A percentile compares a stretch with the other conserved stretches of the same genome.
Evolutionary conservation across 2,329 filamentous ascomycete genomes (phyloP).

Genomic region (Colletotrichum viniferum): DNA sequence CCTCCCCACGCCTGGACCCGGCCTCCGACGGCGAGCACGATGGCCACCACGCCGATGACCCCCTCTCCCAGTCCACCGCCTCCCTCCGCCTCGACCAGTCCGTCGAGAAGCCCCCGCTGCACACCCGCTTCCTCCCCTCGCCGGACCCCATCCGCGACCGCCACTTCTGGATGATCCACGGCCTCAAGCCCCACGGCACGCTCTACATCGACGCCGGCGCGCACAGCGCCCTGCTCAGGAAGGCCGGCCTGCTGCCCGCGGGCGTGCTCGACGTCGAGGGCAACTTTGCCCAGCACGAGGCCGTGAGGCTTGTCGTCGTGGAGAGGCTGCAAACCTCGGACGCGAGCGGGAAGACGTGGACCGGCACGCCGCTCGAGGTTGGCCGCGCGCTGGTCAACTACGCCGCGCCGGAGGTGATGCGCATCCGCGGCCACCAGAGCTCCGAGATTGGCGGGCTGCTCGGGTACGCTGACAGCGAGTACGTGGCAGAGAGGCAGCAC

Average conservation of each 20-base stretch:
- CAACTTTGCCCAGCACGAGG: constrained; percentile 88
- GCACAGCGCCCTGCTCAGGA: constrained; percentile 77
- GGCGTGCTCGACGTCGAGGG: constrained; percentile 93
- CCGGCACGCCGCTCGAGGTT: constrained; percentile 69
- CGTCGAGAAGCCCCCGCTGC: constrained; percentile 64
- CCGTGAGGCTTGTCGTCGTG: constrained; percentile 84
- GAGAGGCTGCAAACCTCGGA: constrained; percentile 51
- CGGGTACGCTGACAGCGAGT: constrained; percentile 94
- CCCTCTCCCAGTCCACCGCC: constrained; percentile 43
- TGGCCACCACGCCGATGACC: constrained; percentile 35
- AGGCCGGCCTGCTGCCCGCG: constrained; percentile 86
- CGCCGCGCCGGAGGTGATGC: constrained; percentile 78
- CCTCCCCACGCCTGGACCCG: constrained; percentile 27
- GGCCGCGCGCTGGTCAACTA: constrained; percentile 94
- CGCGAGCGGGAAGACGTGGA: constrained; percentile 51
- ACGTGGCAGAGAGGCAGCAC: constrained; percentile 87
- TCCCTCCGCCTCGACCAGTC: constrained; percentile 42
- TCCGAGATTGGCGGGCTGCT: constrained; percentile 79
- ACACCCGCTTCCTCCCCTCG: constrained; percentile 92
- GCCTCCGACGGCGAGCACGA: constrained; percentile 15
- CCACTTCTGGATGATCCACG: constrained; percentile 97
- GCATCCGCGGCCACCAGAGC: constrained; percentile 86
- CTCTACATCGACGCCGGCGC: constrained; percentile 94
- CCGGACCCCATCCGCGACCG: constrained; percentile 86
- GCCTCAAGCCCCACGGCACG: constrained; percentile 86